These are phyloP conservation scores for Psidium friedrichsthalianum DNA, from an alignment of 345 rosid genomes.

Conservation along the genomic window DNA sequence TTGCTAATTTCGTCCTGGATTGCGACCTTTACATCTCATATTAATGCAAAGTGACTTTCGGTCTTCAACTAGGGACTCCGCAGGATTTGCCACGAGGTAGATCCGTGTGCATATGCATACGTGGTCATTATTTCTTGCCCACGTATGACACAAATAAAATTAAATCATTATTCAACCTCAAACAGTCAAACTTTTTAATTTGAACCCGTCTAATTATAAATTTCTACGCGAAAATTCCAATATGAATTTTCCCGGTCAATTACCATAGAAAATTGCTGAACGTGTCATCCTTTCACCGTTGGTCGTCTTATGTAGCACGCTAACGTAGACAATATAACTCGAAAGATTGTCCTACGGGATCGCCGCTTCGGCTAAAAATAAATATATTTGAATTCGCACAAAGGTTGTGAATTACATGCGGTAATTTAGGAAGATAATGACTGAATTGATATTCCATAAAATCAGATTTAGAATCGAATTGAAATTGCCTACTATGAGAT, in stretches of 20 bases:
- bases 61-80: rapidly evolving
- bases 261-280: rapidly evolving
- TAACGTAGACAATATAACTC: too few relatives aligned
- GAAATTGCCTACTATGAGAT: too few relatives aligned
- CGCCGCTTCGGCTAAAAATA: too few relatives aligned
- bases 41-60: background rate
- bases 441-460: too few relatives aligned
- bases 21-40: background rate
- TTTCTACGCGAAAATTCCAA: background rate
- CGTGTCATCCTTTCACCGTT: background rate
- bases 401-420: too few relatives aligned
- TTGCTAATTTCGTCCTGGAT: background rate
- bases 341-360: too few relatives aligned
- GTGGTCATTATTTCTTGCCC: background rate
- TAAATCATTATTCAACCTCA: background rate
- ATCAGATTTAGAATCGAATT: too few relatives aligned
- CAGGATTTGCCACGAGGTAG: background rate
- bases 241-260: background rate
- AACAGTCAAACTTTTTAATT: background rate
- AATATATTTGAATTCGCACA: too few relatives aligned
- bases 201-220: rapidly evolving
- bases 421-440: too few relatives aligned
- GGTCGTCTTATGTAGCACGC: rapidly evolving
- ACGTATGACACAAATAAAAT: too few relatives aligned
- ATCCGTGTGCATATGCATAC: rapidly evolving